These are phyloP conservation scores for Calocera viscosa DNA, from an alignment of 768 basidiomycete species.

Conservation along the genomic window DNA sequence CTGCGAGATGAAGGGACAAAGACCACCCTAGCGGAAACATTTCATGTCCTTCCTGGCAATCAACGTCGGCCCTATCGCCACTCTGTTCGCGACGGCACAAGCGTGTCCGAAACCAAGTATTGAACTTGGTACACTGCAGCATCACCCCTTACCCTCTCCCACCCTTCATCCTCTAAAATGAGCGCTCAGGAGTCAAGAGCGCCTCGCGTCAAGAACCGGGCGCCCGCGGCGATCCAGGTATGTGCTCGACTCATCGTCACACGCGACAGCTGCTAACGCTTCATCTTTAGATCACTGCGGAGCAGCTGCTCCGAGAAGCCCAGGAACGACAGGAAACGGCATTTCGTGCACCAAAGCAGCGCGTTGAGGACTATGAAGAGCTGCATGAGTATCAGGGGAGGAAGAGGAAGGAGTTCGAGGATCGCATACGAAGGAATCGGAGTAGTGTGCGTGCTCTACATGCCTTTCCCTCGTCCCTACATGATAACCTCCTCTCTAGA, in stretches of 20 bases:
- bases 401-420: slow-evolving; percentile 82
- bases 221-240: slow-evolving; percentile 85
- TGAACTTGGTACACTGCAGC: not conserved
- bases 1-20: not conserved
- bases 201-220: slow-evolving; percentile 73
- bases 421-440: slow-evolving; percentile 40
- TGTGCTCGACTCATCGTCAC: slow-evolving; percentile 20
- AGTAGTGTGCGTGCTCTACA: slow-evolving; percentile 22
- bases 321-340: slow-evolving; percentile 94
- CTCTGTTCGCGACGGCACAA: not conserved
- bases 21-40: not conserved
- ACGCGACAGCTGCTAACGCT: slow-evolving; percentile 16
- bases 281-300: slow-evolving; percentile 73
- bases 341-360: slow-evolving; percentile 84
- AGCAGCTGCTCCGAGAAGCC: slow-evolving; percentile 96
- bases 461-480: not conserved
- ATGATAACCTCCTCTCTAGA: slow-evolving; percentile 21
- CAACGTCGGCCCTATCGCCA: not conserved
- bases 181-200: slow-evolving; percentile 13
- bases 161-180: not conserved
- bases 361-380: slow-evolving; percentile 89
- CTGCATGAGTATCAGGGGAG: slow-evolving; percentile 67
- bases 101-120: not conserved
- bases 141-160: not conserved
- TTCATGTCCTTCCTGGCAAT: not conserved